Percentiles rank a stretch among this genome's conserved stretches.
Evolutionary conservation across 202 grass and related monocot genomes (phyloP).

Genomic region (Schoenoplectus triqueter): DNA sequence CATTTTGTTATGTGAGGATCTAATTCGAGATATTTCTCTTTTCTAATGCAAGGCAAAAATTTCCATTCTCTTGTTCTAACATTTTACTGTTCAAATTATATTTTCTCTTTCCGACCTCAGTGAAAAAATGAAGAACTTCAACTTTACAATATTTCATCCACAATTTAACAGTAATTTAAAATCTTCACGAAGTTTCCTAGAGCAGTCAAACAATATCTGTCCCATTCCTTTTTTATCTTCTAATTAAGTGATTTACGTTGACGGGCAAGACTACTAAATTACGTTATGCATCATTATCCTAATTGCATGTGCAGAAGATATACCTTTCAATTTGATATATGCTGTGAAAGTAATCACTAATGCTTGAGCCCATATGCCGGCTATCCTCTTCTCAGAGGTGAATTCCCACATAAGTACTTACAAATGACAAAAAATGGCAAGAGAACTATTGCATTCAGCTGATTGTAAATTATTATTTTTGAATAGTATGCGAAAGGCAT

Average conservation of each 20-base stretch:
- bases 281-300: not conserved
- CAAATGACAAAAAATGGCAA: not conserved
- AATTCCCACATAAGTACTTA: not conserved
- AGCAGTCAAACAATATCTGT: not conserved
- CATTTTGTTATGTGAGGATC: not conserved
- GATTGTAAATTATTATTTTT: not conserved
- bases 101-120: not conserved
- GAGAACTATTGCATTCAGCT: not conserved
- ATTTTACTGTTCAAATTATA: not conserved
- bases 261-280: not conserved
- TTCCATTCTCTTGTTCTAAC: not conserved
- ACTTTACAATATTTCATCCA: slow-evolving; percentile 9
- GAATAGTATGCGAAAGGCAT: too few relatives aligned
- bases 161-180: slow-evolving; percentile 1
- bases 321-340: slow-evolving; percentile 1
- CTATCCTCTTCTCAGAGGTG: not conserved
- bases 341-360: not conserved
- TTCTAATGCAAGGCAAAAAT: not conserved
- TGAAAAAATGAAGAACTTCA: not conserved
- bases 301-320: not conserved
- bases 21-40: not conserved
- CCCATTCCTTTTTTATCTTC: not conserved
- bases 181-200: not conserved
- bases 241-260: not conserved
- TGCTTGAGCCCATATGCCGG: not conserved